Percentiles rank a stretch among this genome's conserved stretches.
These are phyloP conservation scores for Pyrus pyrifolia DNA, from an alignment of 306 rosid genomes.

Conservation along the genomic window DNA sequence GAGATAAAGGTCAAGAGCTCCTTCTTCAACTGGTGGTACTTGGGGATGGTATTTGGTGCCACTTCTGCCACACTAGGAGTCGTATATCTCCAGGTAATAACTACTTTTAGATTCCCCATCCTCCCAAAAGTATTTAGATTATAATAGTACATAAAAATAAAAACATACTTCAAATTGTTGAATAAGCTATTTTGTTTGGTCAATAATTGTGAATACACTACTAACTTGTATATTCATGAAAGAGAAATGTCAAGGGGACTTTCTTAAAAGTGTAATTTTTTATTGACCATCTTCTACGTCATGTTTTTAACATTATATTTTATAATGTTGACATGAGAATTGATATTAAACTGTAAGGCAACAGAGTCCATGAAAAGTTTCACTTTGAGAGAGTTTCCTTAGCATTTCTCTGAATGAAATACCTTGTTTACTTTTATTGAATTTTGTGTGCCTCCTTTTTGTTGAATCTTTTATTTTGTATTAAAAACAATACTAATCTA, in stretches of 20 bases:
- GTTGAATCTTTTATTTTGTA: too few species aligned
- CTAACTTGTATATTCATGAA: too few species aligned
- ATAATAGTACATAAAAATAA: background rate
- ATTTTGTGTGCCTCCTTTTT: background rate
- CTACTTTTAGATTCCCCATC: background rate
- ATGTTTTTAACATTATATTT: too few species aligned
- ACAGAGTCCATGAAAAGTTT: too few species aligned
- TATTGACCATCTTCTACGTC: too few species aligned
- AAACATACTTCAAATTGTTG: background rate
- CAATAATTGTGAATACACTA: background rate
- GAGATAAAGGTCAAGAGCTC: conserved; percentile 54
- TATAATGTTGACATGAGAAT: too few species aligned
- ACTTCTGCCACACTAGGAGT: conserved; percentile 36
- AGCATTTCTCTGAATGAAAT: too few species aligned
- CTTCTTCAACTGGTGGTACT: conserved; percentile 72
- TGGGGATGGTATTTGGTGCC: conserved; percentile 52
- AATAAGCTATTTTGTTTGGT: background rate
- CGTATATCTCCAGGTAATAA: conserved; percentile 55
- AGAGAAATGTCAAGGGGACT: too few species aligned
- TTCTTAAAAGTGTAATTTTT: too few species aligned
- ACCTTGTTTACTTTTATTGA: background rate
- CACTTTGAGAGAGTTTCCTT: too few species aligned
- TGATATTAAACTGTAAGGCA: too few species aligned
- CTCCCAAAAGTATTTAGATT: background rate
- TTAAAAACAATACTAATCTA: too few species aligned